A percentile compares a stretch with the other conserved stretches of the same genome.
These are phyloP conservation scores for Pyrenochaeta sp. DNA, from an alignment of 2,329 filamentous ascomycete genomes.

Conservation along the genomic window DNA sequence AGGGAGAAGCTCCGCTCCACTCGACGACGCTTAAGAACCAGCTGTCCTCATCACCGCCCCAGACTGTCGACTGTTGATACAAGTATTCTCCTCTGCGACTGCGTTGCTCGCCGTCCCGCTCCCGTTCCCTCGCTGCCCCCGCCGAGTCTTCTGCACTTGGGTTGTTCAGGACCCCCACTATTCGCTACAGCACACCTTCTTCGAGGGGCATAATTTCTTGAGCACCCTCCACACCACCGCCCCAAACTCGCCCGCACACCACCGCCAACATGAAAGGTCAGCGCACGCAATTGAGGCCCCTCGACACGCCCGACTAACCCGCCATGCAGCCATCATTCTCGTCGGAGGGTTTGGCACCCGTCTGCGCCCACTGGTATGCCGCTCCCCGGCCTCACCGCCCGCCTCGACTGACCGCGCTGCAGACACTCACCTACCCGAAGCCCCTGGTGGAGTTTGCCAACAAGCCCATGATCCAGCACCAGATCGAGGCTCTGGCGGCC, in stretches of 20 bases:
- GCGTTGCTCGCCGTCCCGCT: no score
- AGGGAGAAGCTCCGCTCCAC: slow-evolving; percentile 34
- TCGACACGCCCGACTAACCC: slow-evolving; percentile 14
- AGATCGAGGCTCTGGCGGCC: slow-evolving; percentile 91
- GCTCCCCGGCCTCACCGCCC: slow-evolving; percentile 22
- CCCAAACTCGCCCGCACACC: slow-evolving; percentile 14
- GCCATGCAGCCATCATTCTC: slow-evolving; percentile 83
- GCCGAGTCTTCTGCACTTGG: no score
- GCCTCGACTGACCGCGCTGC: slow-evolving; percentile 32
- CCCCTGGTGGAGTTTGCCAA: slow-evolving; percentile 98
- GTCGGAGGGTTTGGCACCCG: slow-evolving; percentile 99
- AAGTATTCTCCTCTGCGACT: no score
- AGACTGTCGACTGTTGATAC: no score
- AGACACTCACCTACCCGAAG: slow-evolving; percentile 97
- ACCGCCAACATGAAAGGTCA: slow-evolving; percentile 51
- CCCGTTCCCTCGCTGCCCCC: no score
- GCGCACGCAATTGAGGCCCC: slow-evolving; percentile 17
- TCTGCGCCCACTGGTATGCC: slow-evolving; percentile 85
- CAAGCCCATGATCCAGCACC: slow-evolving; percentile 98
- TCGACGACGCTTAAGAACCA: slow-evolving; percentile 24
- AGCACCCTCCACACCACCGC: slow-evolving; percentile 6
- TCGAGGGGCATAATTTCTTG: slow-evolving; percentile 14
- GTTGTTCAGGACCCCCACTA: no score
- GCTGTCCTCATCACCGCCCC: slow-evolving; percentile 31
- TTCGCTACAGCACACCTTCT: no score